These are phyloP conservation scores for Helotiales sp. DNA, from an alignment of 2,329 filamentous ascomycete species.

Conservation along the genomic window DNA sequence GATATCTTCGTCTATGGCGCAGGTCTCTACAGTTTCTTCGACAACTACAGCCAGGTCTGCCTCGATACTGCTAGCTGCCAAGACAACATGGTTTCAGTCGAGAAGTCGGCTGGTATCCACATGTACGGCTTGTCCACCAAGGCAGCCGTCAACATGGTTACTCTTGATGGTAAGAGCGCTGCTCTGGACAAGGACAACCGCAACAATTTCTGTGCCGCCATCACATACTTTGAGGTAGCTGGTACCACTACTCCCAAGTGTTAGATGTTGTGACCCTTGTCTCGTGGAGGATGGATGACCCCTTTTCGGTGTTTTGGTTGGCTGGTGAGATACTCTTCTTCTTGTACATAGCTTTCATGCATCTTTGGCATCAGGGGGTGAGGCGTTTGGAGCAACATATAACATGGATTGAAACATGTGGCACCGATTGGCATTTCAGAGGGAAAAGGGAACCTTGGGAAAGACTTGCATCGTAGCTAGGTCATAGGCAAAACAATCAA, in stretches of 20 bases:
- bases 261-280: background rate
- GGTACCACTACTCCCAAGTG: constrained; percentile 13
- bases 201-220: constrained; percentile 67
- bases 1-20: constrained; percentile 74
- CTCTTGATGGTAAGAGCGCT: constrained; percentile 58
- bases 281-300: background rate
- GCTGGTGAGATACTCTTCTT: constrained; percentile 32
- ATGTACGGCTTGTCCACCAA: constrained; percentile 77
- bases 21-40: constrained; percentile 82
- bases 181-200: constrained; percentile 65
- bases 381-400: constrained; percentile 3
- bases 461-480: background rate
- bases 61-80: constrained; percentile 73
- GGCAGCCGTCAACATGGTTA: constrained; percentile 75
- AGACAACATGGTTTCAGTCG: constrained; percentile 75
- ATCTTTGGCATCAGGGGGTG: constrained; percentile 11
- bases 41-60: constrained; percentile 78
- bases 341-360: constrained; percentile 32
- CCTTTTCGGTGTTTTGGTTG: constrained; percentile 4
- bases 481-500: constrained; percentile 2
- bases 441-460: background rate
- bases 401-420: constrained; percentile 16
- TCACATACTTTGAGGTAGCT: constrained; percentile 55
- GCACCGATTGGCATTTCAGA: background rate
- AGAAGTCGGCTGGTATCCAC: constrained; percentile 63